Evolutionary conservation across 257 asterid species (phyloP).

Genomic region (Osmanthus fragrans): DNA sequence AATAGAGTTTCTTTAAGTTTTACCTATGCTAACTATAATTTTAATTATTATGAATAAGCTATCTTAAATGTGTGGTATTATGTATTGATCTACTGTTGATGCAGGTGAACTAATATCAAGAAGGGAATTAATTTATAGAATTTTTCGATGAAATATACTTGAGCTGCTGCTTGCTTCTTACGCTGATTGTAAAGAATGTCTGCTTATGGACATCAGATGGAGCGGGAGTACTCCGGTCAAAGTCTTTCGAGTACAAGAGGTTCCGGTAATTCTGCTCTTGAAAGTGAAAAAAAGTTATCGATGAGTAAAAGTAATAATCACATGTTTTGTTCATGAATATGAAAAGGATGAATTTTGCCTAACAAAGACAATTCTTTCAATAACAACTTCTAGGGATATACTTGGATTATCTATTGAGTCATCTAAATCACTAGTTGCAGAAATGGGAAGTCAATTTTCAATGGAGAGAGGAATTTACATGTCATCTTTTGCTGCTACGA

Average conservation of each 20-base stretch:
- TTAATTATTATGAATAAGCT: neutral
- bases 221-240: slow-evolving; percentile 38
- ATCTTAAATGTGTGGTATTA: neutral
- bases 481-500: slow-evolving; percentile 67
- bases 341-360: neutral
- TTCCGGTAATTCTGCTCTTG: slow-evolving; percentile 31
- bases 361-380: neutral
- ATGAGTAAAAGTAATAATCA: neutral
- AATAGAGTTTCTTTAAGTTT: neutral
- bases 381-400: neutral
- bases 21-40: neutral
- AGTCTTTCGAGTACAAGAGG: slow-evolving; percentile 40
- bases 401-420: neutral
- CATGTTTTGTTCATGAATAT: neutral
- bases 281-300: neutral
- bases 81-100: slow-evolving; percentile 6
- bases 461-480: slow-evolving; percentile 63
- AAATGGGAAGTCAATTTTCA: slow-evolving; percentile 47
- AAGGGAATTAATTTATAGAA: neutral
- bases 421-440: slow-evolving; percentile 31
- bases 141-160: slow-evolving; percentile 2
- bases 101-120: slow-evolving; percentile 26
- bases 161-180: slow-evolving; percentile 15
- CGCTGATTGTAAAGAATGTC: slow-evolving; percentile 29
- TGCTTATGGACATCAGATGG: slow-evolving; percentile 50